Conservation (phyloP, 345 rosid genomes). For the Geranium rotundifolium region DNA sequence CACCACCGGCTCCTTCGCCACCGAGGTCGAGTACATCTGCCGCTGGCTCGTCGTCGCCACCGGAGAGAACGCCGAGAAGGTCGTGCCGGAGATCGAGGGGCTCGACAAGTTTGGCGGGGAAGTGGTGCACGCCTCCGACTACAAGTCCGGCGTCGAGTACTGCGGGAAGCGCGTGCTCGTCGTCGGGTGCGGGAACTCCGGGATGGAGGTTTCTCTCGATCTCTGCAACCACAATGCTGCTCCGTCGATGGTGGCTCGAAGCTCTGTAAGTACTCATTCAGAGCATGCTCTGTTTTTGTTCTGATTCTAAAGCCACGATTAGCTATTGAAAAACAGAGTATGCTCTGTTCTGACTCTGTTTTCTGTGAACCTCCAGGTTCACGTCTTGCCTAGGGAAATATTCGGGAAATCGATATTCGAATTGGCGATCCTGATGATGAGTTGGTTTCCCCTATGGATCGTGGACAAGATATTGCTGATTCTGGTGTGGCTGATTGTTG, state of each 20-base stretch:
- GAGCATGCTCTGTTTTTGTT: neutral
- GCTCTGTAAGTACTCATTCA: conserved; percentile 54
- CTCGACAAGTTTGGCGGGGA: conserved; percentile 55
- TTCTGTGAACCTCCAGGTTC: conserved; percentile 62
- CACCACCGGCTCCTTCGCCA: conserved; percentile 3
- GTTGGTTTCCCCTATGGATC: conserved; percentile 58
- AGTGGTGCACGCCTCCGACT: conserved; percentile 52
- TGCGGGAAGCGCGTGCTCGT: conserved; percentile 60
- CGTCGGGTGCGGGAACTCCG: conserved; percentile 93
- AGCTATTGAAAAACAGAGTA: too few species aligned
- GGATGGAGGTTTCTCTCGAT: conserved; percentile 93
- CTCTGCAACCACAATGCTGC: conserved; percentile 60
- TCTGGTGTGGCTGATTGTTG: conserved; percentile 44
- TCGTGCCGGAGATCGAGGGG: conserved; percentile 65
- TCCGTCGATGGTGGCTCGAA: conserved; percentile 78
- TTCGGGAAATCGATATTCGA: conserved; percentile 63
- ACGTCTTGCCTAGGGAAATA: conserved; percentile 75
- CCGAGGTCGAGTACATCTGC: conserved; percentile 78
- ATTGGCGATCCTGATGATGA: conserved; percentile 44
- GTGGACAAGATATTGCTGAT: conserved; percentile 60
- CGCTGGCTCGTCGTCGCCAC: conserved; percentile 95
- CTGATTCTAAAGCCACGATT: too few species aligned
- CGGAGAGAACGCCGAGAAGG: conserved; percentile 82
- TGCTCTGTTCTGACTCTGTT: too few species aligned
- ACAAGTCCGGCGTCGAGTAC: conserved; percentile 73